A percentile compares a stretch with the other conserved stretches of the same genome.
phyloP scores from a whole-genome alignment of 805 yeast genomes.

The Hanseniaspora taiwanica region DNA sequence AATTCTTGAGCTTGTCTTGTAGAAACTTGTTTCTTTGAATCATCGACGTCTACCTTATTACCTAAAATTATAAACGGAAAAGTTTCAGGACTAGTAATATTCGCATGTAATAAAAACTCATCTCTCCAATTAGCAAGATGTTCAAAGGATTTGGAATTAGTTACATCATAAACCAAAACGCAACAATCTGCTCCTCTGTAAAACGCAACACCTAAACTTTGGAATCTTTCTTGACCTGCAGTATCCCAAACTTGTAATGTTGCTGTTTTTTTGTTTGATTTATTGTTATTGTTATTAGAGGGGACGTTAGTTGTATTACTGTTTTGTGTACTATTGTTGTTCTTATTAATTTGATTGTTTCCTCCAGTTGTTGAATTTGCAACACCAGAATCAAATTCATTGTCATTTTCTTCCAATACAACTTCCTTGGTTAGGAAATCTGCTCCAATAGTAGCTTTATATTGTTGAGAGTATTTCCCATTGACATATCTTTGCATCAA shows the following conservation, averaged over 20 bases:
- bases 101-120: constrained; percentile 87
- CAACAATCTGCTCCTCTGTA: constrained; percentile 98
- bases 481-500: constrained; percentile 95
- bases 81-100: constrained; percentile 83
- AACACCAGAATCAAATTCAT: not conserved
- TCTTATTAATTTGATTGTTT: too few relatives aligned
- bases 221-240: constrained; percentile 97
- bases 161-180: constrained; percentile 89
- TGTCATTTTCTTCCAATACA: constrained; percentile 54
- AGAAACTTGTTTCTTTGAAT: constrained; percentile 62
- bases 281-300: not conserved
- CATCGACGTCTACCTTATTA: constrained; percentile 90
- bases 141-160: constrained; percentile 87
- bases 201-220: constrained; percentile 90
- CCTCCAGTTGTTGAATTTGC: constrained; percentile 15
- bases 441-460: constrained; percentile 96
- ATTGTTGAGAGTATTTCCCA: constrained; percentile 87
- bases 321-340: too few relatives aligned
- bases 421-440: constrained; percentile 91
- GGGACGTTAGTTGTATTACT: not conserved
- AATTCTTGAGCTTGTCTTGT: constrained; percentile 46
- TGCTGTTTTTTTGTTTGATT: constrained; percentile 19
- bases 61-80: constrained; percentile 95
- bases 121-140: constrained; percentile 86
- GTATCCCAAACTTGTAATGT: constrained; percentile 89